These are phyloP conservation scores for Lactarius deliciosus DNA, from an alignment of 768 basidiomycete species.

Conservation along the genomic window DNA sequence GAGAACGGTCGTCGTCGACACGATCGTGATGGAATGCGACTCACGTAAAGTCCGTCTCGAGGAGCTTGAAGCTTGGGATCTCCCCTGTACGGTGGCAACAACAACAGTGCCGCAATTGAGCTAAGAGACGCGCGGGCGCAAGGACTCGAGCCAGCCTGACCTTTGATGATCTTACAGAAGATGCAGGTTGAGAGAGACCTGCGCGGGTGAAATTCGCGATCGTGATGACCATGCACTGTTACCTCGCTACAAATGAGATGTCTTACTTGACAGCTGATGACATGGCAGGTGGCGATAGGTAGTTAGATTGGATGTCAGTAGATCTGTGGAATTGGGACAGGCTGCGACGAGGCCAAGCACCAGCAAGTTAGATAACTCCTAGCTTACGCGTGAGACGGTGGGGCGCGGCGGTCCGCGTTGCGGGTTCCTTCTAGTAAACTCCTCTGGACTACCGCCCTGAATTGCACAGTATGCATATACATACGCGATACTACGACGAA, in stretches of 20 bases:
- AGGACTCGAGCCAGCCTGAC: slow-evolving; percentile 39
- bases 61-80: slow-evolving; percentile 84
- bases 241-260: not conserved
- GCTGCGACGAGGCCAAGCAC: not conserved
- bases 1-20: not conserved
- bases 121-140: not conserved
- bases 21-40: slow-evolving; percentile 32
- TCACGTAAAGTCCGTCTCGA: slow-evolving; percentile 72
- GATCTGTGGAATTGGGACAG: not conserved
- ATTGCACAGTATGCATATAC: too few species aligned
- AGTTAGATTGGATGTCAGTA: not conserved
- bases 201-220: not conserved
- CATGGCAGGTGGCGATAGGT: slow-evolving; percentile 1
- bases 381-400: too few species aligned
- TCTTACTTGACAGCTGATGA: slow-evolving; percentile 21
- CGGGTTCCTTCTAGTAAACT: too few species aligned
- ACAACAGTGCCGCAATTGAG: not conserved
- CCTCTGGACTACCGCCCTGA: too few species aligned
- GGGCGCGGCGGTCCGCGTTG: too few species aligned
- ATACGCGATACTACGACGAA: too few species aligned
- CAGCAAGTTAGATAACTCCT: not conserved
- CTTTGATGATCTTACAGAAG: slow-evolving; percentile 96
- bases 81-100: slow-evolving; percentile 53
- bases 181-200: slow-evolving; percentile 68
- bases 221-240: not conserved